Conservation (phyloP, 371 early-diverging fungal genomes). For the Lichtheimia ornata region DNA sequence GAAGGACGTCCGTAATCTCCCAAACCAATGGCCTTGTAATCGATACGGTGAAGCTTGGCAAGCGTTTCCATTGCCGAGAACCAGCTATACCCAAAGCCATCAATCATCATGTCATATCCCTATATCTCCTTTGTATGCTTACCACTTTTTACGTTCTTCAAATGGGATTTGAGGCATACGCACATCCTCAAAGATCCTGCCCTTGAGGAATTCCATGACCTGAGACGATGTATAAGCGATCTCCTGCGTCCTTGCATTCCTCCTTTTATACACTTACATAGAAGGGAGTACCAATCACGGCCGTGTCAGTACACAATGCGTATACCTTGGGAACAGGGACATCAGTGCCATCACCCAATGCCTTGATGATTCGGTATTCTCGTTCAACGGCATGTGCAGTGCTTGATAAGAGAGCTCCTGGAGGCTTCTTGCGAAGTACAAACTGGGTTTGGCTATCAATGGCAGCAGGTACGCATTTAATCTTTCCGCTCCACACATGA, state of each 20-base stretch:
- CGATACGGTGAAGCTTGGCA: conserved; percentile 79
- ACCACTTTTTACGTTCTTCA: conserved; percentile 63
- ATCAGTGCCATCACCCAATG: conserved; percentile 68
- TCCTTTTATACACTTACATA: conserved; percentile 55
- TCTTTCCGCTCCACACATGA: neutral
- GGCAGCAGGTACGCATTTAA: conserved; percentile 1
- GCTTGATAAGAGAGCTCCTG: conserved; percentile 79
- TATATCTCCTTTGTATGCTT: neutral
- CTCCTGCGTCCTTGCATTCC: neutral
- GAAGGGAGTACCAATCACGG: conserved; percentile 88
- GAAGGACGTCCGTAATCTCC: conserved; percentile 62
- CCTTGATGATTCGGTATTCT: conserved; percentile 80
- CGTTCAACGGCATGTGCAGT: conserved; percentile 94
- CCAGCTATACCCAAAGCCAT: conserved; percentile 53
- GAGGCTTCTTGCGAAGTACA: conserved; percentile 92
- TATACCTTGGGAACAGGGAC: conserved; percentile 92
- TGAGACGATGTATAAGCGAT: conserved; percentile 9
- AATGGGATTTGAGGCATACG: conserved; percentile 55
- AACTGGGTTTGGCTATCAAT: conserved; percentile 53
- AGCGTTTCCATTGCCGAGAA: conserved; percentile 72
- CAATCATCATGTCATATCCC: neutral
- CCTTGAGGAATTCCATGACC: conserved; percentile 91
- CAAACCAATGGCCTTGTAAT: conserved; percentile 70
- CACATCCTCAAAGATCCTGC: conserved; percentile 79
- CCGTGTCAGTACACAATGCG: conserved; percentile 76